phyloP scores from a whole-genome alignment of 495 filamentous ascomycete genomes.

The Penicillium chermesinum region DNA sequence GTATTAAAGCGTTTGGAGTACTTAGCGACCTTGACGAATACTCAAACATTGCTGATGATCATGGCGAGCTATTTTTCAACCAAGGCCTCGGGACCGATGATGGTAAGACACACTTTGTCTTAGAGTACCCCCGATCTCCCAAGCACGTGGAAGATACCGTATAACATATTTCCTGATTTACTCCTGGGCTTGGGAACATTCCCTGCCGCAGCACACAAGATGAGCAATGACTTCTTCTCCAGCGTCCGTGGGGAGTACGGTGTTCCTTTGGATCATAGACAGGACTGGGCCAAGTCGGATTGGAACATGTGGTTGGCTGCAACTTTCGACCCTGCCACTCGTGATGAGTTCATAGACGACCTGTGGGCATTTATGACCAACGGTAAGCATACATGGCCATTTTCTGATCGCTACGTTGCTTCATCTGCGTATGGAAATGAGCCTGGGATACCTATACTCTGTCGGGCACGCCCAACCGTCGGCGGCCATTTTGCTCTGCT shows the following conservation, averaged over 20 bases:
- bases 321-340: conserved; percentile 27
- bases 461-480: conserved; percentile 51
- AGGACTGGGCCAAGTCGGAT: conserved; percentile 47
- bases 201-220: conserved; percentile 30
- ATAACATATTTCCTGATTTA: conserved; percentile 44
- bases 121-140: conserved; percentile 35
- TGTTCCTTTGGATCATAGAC: conserved; percentile 38
- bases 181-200: conserved; percentile 41
- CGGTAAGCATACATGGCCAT: conserved; percentile 44
- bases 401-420: conserved; percentile 42
- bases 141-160: conserved; percentile 37
- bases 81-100: conserved; percentile 33
- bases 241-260: conserved; percentile 37
- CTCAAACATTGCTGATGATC: conserved; percentile 33
- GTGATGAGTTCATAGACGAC: conserved; percentile 36
- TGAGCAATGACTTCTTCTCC: conserved; percentile 38
- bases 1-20: conserved; percentile 45
- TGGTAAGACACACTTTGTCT: conserved; percentile 40
- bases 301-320: conserved; percentile 47
- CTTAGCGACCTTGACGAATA: conserved; percentile 36
- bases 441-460: conserved; percentile 34
- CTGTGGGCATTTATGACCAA: conserved; percentile 45
- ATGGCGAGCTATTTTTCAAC: conserved; percentile 37
- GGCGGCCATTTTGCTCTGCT: conserved; percentile 53
- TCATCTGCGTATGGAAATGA: conserved; percentile 33